Conservation (phyloP, 208 protist genomes). For the Trichomonas gallinae region DNA sequence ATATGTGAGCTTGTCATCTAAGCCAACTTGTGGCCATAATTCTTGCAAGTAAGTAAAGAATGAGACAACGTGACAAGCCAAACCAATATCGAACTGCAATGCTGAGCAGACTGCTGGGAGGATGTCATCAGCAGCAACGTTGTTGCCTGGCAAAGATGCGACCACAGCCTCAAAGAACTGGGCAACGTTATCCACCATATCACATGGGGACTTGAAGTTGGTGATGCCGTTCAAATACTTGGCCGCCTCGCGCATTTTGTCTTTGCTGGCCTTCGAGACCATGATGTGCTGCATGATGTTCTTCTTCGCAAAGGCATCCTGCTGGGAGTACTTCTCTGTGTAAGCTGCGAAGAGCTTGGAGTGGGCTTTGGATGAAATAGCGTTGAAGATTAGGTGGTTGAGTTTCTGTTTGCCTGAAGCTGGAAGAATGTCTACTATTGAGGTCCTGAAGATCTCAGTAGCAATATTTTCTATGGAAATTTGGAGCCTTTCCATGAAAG, state of each 20-base stretch:
- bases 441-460: not conserved
- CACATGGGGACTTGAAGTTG: not conserved
- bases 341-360: not conserved
- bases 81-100: not conserved
- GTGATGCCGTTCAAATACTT: not conserved
- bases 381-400: not conserved
- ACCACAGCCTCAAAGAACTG: not conserved
- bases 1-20: not conserved
- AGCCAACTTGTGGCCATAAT: not conserved
- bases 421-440: not conserved
- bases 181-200: not conserved
- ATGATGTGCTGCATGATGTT: not conserved
- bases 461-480: not conserved
- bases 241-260: not conserved
- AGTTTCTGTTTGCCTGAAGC: not conserved
- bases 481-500: not conserved
- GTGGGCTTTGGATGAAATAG: not conserved
- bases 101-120: not conserved
- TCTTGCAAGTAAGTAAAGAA: not conserved
- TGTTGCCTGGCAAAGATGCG: not conserved
- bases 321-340: not conserved
- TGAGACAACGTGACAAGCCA: not conserved
- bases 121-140: not conserved
- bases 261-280: not conserved
- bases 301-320: not conserved